Conservation (phyloP, 208 protist genomes). For the Acanthamoeba culbertsoni region DNA sequence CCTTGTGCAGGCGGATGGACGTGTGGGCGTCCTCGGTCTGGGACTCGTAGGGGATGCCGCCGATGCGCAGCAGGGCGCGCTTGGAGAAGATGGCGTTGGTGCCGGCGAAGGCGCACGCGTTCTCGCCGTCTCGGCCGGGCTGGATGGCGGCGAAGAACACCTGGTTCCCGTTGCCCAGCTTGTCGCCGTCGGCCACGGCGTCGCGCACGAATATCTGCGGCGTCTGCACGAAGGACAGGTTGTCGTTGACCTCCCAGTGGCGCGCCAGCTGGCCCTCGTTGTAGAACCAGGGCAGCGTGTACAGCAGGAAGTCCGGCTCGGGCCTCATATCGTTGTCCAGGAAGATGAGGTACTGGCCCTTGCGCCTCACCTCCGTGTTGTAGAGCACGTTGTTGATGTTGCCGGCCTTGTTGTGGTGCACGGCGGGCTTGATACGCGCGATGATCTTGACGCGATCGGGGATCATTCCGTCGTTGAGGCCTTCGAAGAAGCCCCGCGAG, state of each 20-base stretch:
- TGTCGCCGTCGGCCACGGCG: conserved; percentile 19
- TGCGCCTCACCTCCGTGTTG: conserved; percentile 25
- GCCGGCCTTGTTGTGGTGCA: conserved; percentile 59
- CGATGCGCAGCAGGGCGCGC: conserved; percentile 17
- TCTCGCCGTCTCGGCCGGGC: conserved; percentile 30
- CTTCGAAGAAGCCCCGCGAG: neutral
- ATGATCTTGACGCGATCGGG: conserved; percentile 38
- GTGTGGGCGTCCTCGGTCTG: conserved; percentile 57
- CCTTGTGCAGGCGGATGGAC: conserved; percentile 26
- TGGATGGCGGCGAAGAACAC: conserved; percentile 54
- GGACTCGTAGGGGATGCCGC: conserved; percentile 39
- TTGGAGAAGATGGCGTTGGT: conserved; percentile 57
- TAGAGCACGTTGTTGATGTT: conserved; percentile 62
- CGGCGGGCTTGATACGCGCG: conserved; percentile 31
- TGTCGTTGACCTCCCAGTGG: conserved; percentile 49
- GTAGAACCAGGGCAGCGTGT: conserved; percentile 58
- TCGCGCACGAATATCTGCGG: conserved; percentile 50
- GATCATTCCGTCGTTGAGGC: neutral
- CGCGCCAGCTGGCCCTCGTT: conserved; percentile 6
- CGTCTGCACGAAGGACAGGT: conserved; percentile 46
- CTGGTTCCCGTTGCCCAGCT: conserved; percentile 37
- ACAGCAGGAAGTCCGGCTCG: conserved; percentile 58
- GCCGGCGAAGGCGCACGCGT: conserved; percentile 53
- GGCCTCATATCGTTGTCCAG: conserved; percentile 47
- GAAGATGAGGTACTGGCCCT: conserved; percentile 53